Conservation (phyloP, 257 asterid species). For the Hygrophila difformis region DNA sequence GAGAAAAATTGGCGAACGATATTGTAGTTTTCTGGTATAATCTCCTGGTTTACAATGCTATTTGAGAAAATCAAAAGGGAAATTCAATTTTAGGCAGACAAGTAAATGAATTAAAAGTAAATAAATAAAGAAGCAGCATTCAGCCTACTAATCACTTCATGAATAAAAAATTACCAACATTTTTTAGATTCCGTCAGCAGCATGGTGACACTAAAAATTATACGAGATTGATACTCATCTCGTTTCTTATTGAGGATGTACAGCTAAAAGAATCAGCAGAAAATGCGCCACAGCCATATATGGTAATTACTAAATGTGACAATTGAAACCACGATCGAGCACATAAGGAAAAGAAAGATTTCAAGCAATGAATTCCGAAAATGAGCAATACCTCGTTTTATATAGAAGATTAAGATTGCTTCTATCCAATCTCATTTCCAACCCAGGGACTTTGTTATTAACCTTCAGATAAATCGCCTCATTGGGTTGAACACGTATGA, state of each 20-base stretch:
- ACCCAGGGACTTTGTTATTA: conserved; percentile 92
- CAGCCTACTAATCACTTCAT: not conserved
- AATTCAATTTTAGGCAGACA: not conserved
- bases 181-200: not conserved
- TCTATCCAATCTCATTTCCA: conserved; percentile 85
- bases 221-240: not conserved
- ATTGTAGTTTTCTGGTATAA: not conserved
- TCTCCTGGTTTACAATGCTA: not conserved
- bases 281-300: not conserved
- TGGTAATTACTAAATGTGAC: not conserved
- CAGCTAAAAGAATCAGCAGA: too few species aligned
- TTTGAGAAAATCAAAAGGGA: not conserved
- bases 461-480: conserved; percentile 87
- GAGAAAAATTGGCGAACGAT: too few species aligned
- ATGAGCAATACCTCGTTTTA: conserved; percentile 59
- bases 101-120: not conserved
- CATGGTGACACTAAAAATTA: not conserved
- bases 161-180: not conserved
- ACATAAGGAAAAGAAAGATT: not conserved
- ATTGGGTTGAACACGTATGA: conserved; percentile 95
- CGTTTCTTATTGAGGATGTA: too few species aligned
- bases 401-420: conserved; percentile 92
- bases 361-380: not conserved
- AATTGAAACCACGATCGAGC: not conserved
- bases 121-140: too few species aligned